A percentile compares a stretch with the other conserved stretches of the same genome.
Conservation (phyloP, 257 asterid species). For the Salvia rosmarinus region DNA sequence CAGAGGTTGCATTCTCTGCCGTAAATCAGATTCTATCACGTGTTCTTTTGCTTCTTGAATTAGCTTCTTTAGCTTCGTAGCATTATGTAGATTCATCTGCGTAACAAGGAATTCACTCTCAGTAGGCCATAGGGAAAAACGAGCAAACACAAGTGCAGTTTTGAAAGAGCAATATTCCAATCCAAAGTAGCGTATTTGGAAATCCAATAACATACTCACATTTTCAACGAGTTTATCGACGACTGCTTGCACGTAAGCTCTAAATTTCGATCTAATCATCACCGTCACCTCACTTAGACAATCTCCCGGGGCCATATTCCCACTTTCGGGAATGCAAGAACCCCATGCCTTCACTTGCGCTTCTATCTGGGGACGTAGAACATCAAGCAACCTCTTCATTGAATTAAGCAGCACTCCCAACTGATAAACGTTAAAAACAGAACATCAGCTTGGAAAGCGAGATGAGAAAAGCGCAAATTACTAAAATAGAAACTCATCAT, state of each 20-base stretch:
- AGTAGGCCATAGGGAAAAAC: background rate
- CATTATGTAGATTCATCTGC: slow-evolving; percentile 75
- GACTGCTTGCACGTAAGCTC: slow-evolving; percentile 79
- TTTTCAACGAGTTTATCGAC: slow-evolving; percentile 83
- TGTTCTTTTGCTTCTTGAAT: slow-evolving; percentile 81
- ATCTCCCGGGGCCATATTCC: slow-evolving; percentile 68
- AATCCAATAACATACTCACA: slow-evolving; percentile 48
- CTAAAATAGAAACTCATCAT: background rate
- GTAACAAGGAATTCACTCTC: background rate
- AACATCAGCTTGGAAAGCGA: background rate
- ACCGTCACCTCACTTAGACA: slow-evolving; percentile 83
- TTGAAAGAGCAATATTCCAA: background rate
- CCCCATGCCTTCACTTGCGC: slow-evolving; percentile 75
- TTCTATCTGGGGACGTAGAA: slow-evolving; percentile 72
- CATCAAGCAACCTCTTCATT: slow-evolving; percentile 82
- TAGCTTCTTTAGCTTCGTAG: slow-evolving; percentile 81
- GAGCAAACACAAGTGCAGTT: background rate
- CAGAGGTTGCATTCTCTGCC: slow-evolving; percentile 72
- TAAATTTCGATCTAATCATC: slow-evolving; percentile 80
- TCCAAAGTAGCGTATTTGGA: background rate
- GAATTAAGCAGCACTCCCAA: slow-evolving; percentile 86
- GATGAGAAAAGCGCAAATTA: background rate
- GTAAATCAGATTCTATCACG: slow-evolving; percentile 66
- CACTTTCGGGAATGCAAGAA: slow-evolving; percentile 76
- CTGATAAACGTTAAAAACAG: slow-evolving; percentile 48